phyloP scores from a whole-genome alignment of 345 rosid species.

The Pseudoturritis turrita region DNA sequence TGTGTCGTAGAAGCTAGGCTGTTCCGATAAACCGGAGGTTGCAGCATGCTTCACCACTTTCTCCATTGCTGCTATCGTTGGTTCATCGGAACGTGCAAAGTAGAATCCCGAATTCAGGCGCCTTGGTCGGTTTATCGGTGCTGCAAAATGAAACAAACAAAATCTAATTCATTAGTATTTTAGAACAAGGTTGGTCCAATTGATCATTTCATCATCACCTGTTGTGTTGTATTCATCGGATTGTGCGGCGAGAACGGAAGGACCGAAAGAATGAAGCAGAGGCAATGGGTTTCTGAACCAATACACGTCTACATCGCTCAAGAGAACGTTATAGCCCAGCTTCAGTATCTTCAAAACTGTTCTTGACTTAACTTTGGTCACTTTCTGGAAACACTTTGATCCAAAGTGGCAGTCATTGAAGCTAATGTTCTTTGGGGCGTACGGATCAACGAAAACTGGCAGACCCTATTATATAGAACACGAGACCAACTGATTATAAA shows the following conservation, averaged over 20 bases:
- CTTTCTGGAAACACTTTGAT: conserved; percentile 84
- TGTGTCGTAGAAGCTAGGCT: conserved; percentile 90
- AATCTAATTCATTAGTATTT: neutral
- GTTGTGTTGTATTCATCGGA: conserved; percentile 80
- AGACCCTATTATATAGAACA: conserved; percentile 49
- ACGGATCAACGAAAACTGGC: conserved; percentile 77
- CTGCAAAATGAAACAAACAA: conserved; percentile 32
- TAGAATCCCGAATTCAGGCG: conserved; percentile 91
- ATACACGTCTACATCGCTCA: conserved; percentile 86
- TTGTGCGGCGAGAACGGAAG: conserved; percentile 71
- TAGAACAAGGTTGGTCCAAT: neutral
- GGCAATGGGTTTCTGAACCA: conserved; percentile 85
- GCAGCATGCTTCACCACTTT: conserved; percentile 92
- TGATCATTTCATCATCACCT: conserved; percentile 39
- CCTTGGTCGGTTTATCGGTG: conserved; percentile 78
- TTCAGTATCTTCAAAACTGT: conserved; percentile 72
- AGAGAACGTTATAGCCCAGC: conserved; percentile 81
- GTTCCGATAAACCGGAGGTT: conserved; percentile 70
- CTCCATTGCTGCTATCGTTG: conserved; percentile 69
- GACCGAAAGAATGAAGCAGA: conserved; percentile 58
- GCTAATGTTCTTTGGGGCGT: conserved; percentile 71
- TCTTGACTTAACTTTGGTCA: conserved; percentile 91
- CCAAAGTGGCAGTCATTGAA: conserved; percentile 91
- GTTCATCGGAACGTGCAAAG: conserved; percentile 55
- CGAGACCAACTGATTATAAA: conserved; percentile 1